Evolutionary conservation across 164 flowering plant genomes (phyloP).

Genomic region (Amborella trichopoda): DNA sequence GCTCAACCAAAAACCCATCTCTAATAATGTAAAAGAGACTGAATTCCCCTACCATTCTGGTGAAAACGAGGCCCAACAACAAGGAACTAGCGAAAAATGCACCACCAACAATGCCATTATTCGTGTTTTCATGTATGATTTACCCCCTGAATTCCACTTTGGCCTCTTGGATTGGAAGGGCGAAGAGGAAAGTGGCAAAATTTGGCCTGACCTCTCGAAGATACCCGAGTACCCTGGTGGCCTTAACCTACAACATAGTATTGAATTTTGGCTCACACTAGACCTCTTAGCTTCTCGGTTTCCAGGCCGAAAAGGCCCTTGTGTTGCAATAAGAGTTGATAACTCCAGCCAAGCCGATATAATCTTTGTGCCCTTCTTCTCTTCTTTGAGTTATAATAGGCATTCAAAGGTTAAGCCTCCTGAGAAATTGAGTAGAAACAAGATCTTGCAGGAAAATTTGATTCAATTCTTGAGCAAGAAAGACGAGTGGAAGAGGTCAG

Average conservation of each 20-base stretch:
- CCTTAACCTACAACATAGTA: slow-evolving; percentile 83
- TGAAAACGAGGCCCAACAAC: too few species aligned
- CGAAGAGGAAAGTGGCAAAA: slow-evolving; percentile 14
- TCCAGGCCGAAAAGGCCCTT: slow-evolving; percentile 16
- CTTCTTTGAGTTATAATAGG: slow-evolving; percentile 73
- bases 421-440: slow-evolving; percentile 36
- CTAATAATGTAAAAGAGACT: slow-evolving; percentile 10
- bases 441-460: slow-evolving; percentile 52
- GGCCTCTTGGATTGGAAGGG: slow-evolving; percentile 66
- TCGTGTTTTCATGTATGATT: slow-evolving; percentile 90
- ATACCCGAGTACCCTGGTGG: slow-evolving; percentile 83
- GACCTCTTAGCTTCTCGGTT: slow-evolving; percentile 63
- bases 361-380: slow-evolving; percentile 87
- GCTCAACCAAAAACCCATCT: slow-evolving; percentile 21
- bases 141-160: slow-evolving; percentile 84
- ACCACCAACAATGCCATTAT: slow-evolving; percentile 17
- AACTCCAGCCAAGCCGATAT: slow-evolving; percentile 81
- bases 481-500: slow-evolving; percentile 73
- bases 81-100: slow-evolving; percentile 6
- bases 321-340: slow-evolving; percentile 50
- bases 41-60: too few species aligned
- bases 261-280: slow-evolving; percentile 89
- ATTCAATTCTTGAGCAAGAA: slow-evolving; percentile 46
- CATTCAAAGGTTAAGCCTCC: slow-evolving; percentile 35
- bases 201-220: slow-evolving; percentile 71